Conservation (phyloP, 106 monocot species). For the Allium cepa region DNA sequence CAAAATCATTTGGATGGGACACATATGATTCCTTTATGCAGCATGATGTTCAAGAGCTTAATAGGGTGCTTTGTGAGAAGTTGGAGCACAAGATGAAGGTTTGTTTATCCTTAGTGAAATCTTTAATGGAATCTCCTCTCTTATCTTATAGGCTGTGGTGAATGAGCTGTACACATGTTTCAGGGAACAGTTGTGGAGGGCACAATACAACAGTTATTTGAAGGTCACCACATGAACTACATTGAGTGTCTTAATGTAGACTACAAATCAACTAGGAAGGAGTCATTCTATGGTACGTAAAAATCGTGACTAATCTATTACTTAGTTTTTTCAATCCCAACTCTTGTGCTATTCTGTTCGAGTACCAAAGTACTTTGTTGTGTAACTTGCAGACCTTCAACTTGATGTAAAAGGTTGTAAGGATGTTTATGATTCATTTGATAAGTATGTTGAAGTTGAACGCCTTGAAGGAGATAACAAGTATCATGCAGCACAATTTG, state of each 20-base stretch:
- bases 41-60: constrained; percentile 75
- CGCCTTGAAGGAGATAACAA: constrained; percentile 90
- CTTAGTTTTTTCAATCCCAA: background rate
- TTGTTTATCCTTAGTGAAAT: background rate
- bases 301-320: background rate
- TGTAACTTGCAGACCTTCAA: constrained; percentile 56
- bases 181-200: constrained; percentile 63
- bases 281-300: constrained; percentile 56
- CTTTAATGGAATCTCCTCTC: constrained; percentile 11
- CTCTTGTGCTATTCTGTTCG: background rate
- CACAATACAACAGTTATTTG: constrained; percentile 60
- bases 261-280: constrained; percentile 54
- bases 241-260: constrained; percentile 71
- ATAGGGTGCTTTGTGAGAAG: constrained; percentile 64
- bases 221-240: constrained; percentile 68
- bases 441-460: constrained; percentile 96
- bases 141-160: background rate
- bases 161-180: constrained; percentile 4
- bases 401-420: constrained; percentile 90
- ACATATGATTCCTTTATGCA: constrained; percentile 50
- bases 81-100: constrained; percentile 76
- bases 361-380: background rate
- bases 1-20: constrained; percentile 46
- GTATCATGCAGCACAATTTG: constrained; percentile 85
- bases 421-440: constrained; percentile 97